Base-by-base conservation (phyloP, 495 filamentous ascomycete species). In the Lentithecium fluviatile region DNA sequence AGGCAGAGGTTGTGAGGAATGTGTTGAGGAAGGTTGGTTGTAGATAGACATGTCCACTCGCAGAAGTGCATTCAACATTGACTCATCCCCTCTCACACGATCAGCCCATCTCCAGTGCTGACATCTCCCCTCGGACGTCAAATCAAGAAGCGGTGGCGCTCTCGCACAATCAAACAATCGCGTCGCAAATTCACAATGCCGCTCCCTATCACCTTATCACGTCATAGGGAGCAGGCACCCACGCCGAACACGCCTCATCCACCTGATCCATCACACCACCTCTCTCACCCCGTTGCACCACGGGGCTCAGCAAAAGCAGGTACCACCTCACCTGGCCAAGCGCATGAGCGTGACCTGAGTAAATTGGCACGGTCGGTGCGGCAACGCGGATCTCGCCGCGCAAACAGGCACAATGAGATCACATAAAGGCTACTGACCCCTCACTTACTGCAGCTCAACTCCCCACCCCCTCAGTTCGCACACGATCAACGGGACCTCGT, bases 351-450 rank as follows among this genome's bases (percentile, higher is more conserved):
- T 57, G 54, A 47, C 43, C 40, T 47, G 54, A 57, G 54, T 12
- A 38, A 37, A 47, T 36, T 48, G 3, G 13, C 37, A 23, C 52
- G 52, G 52, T 8, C 8, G 21, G 19, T 13, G 13, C 36, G 17
- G 36, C 52, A 19, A 42, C n/a, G 24, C 37, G 52, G n/a, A n/a
- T n/a, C n/a, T 13, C 13, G 36, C 37, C 26, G 52, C 23, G 2
- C 19, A 26, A 11, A 6, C 1, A 29, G 24, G 36, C 20, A 55
- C 52, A 43, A 55, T 55, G 52, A 45, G 52, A 25, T 43, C 38
- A 55, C 45, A 58, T 58, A 58, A 58, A 58, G 56, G 36, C 34
- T 23, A 37, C 19, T 57, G 23, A 57, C 54, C 54, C 54, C 54
- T 57, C 54, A 57, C 54, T 7, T 32, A 57, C 4, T 21, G 43